Percentiles rank a stretch among this genome's conserved stretches.
These are phyloP conservation scores for Pythium guiyangense DNA, from an alignment of 352 stramenopile genomes.

Conservation along the genomic window DNA sequence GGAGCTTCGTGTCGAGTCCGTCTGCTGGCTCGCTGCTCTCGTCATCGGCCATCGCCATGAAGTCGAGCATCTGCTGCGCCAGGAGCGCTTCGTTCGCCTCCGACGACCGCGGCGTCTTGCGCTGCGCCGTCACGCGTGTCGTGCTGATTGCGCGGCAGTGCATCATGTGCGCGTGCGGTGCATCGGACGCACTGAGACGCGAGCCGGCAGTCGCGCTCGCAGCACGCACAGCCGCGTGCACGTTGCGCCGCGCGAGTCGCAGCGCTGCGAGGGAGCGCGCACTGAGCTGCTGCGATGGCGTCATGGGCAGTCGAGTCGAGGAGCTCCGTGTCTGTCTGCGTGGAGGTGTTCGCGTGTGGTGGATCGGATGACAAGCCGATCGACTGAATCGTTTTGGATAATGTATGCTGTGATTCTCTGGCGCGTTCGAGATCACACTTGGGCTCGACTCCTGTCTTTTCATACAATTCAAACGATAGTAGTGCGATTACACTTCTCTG, in stretches of 20 bases:
- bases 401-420: too few relatives aligned
- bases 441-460: too few relatives aligned
- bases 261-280: neutral
- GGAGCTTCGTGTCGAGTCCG: slow-evolving; percentile 18
- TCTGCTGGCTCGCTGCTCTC: slow-evolving; percentile 3
- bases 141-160: slow-evolving; percentile 11
- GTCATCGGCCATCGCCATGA: slow-evolving; percentile 41
- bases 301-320: neutral
- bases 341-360: neutral
- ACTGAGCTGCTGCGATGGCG: neutral
- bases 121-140: slow-evolving; percentile 12
- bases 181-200: too few relatives aligned
- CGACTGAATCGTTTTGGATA: too few relatives aligned
- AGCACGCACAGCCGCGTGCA: neutral
- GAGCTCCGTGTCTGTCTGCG: neutral
- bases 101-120: slow-evolving; percentile 14
- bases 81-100: slow-evolving; percentile 53
- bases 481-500: too few relatives aligned
- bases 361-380: neutral
- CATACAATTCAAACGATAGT: too few relatives aligned
- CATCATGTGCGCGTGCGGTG: too few relatives aligned
- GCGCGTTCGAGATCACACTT: too few relatives aligned
- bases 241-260: neutral
- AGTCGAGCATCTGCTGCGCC: slow-evolving; percentile 70
- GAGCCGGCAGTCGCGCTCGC: too few relatives aligned